Evolutionary conservation across 2,329 filamentous ascomycete genomes (phyloP), one percentile per base, ranked within the genome.

Genomic region (Amylocarpus encephaloides): DNA sequence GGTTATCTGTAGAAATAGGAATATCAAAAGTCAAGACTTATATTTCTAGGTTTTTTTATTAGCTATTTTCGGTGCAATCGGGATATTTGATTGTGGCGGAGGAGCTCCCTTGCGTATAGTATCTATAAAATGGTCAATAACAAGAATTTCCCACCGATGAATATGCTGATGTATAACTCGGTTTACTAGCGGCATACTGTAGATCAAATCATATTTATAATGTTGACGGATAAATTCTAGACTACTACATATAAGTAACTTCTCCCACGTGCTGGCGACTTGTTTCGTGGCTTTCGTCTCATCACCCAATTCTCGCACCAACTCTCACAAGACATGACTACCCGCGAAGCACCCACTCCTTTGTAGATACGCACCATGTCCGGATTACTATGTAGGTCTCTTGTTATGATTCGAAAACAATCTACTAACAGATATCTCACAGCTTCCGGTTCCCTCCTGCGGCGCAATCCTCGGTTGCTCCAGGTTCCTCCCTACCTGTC

Each of bases 401-500:
- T 12, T 5, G 18, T 19, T 9, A 33, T 35, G 16, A 13, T 16
- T 12, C 15, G 19, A 5, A 30, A 10, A 5, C 32, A 19, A 43
- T 29, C 33, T 46, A 42, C 58, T 63, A 50, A 62, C 34, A 40
- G 5, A 40, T 19, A 11, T 36, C 34, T 33, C 5, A 13, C 29
- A 71, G 73, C 74, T 61, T 71, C 84, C 62, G 74, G 83, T 56
- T 71, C 87, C 61, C 79, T 79, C 61, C 74, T 95, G 64, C 85
- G 89, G 65, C 83, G 82, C 68, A 87, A 95, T 68, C 86, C 88
- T 62, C 81, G 87, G 58, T 74, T 95, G 51, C 80, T 93, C 57
- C 88, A 87, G 71, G 71, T 95, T 15, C 91, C 92, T 36, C 88
- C 90, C 12, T 92, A 94, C 71, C 73, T 97, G 32, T 96, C 92